Evolutionary conservation across 768 basidiomycete genomes (phyloP).

Genomic region (Amanita rimosa): DNA sequence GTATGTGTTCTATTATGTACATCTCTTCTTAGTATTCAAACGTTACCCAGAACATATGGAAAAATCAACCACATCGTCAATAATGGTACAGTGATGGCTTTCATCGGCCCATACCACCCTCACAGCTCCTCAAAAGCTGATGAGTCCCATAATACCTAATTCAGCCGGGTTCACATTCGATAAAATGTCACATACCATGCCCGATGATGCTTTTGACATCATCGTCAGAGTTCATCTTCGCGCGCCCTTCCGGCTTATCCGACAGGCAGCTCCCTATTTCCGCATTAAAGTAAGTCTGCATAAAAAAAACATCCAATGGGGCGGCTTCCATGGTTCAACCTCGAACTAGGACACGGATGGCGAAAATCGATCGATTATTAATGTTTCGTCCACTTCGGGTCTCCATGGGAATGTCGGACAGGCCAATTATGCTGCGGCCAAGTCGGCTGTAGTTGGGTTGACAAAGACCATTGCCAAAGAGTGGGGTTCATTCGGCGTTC

Average conservation of each 20-base stretch:
- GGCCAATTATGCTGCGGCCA: constrained; percentile 73
- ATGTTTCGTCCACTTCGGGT: constrained; percentile 75
- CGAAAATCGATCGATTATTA: constrained; percentile 68
- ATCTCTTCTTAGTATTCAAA: neutral
- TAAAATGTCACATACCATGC: constrained; percentile 82
- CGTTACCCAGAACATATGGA: constrained; percentile 51
- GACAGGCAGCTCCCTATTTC: constrained; percentile 79
- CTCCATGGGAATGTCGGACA: constrained; percentile 85
- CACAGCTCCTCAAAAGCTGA: constrained; percentile 2
- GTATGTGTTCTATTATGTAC: constrained; percentile 35
- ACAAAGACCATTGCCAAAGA: constrained; percentile 85
- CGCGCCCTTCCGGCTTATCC: constrained; percentile 76
- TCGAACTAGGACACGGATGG: constrained; percentile 34
- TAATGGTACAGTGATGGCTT: constrained; percentile 37
- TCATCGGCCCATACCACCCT: too few relatives aligned
- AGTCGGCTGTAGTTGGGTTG: constrained; percentile 66
- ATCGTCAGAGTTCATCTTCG: constrained; percentile 80
- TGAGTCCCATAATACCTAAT: too few relatives aligned
- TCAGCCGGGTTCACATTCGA: constrained; percentile 70
- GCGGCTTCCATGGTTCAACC: neutral
- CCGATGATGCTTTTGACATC: constrained; percentile 72
- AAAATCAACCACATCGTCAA: constrained; percentile 84
- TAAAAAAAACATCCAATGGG: neutral
- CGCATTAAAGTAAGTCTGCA: constrained; percentile 46
- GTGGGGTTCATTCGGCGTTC: constrained; percentile 76